Base-by-base conservation (phyloP, 2,329 filamentous ascomycete species). In the Aspergillus sp. region DNA sequence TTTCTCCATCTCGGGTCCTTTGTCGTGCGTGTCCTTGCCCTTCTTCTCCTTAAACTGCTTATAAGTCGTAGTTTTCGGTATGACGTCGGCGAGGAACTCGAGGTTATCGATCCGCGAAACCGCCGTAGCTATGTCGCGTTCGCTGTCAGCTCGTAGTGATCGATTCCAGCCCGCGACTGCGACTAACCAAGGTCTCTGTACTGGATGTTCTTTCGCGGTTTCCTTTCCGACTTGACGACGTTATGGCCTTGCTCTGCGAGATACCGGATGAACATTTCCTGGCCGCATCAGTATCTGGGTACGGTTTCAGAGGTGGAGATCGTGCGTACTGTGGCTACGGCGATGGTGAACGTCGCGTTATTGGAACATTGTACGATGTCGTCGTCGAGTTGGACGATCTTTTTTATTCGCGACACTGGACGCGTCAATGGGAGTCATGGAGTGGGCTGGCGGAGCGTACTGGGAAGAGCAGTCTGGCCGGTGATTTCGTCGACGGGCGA, bases 221-320 rank as follows among this genome's bases (percentile, higher is more conserved):
- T 96, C 48, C 82, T 76, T 62, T 96, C 91, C 1, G 86, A 74
- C 54, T 91, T 93, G 49, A 88, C 82, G 50, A 93, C 83, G 51
- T 83, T 88, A 57, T 93, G 80, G 15, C 82, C 80, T 57, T 93
- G 83, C 41, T 82, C 74, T 13, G 88, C 79, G 15, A 98, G 74
- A 58, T 96, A 82, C 58, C 94, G 86, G 45, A 98, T 80, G 65
- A 98, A 96, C 72, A 94, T 80, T 64, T 98, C 91, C 81, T 88
- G 22, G 2, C 28, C 3, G 29, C 16, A 10, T 22, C 10, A 22
- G 19, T 22, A 5, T 10, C 25, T n/a, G n/a, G n/a, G n/a, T n/a
- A n/a, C n/a, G n/a, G n/a, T n/a, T n/a, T n/a, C n/a, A n/a, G n/a
- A n/a, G n/a, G n/a, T n/a, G n/a, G n/a, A n/a, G n/a, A n/a, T n/a